phyloP scores from a whole-genome alignment of 371 early-diverging fungal genomes.

The Smittium mucronatum region DNA sequence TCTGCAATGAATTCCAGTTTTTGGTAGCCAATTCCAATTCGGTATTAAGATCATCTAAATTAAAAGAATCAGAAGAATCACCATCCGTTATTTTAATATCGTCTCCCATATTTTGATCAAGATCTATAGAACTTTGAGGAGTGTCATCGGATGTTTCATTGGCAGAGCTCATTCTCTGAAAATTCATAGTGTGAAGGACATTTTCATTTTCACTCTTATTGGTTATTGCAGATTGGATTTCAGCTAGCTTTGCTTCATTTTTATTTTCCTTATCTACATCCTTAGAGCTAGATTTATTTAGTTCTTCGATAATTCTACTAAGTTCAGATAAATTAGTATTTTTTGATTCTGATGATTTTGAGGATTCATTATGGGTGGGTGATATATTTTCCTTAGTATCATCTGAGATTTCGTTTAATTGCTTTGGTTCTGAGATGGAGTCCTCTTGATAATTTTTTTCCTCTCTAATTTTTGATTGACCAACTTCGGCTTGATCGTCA shows the following conservation, averaged over 20 bases:
- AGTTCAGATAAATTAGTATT: neutral
- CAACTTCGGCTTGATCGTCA: constrained; percentile 20
- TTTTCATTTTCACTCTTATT: neutral
- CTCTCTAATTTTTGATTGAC: neutral
- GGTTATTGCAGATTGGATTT: neutral
- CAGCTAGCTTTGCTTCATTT: neutral
- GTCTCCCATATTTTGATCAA: constrained; percentile 5
- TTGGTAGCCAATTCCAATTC: constrained; percentile 38
- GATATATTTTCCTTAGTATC: constrained; percentile 4
- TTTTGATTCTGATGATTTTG: neutral
- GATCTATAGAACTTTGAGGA: neutral
- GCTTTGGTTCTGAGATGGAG: neutral
- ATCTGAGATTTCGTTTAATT: too few species aligned
- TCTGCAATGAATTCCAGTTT: constrained; percentile 36
- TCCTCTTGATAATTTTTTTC: neutral
- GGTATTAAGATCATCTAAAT: constrained; percentile 36
- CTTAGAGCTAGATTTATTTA: neutral
- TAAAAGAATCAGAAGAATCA: constrained; percentile 9
- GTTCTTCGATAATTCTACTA: neutral
- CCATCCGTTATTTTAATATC: neutral
- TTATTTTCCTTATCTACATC: neutral
- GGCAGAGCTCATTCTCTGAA: neutral
- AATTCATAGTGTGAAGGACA: neutral
- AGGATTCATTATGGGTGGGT: constrained; percentile 3
- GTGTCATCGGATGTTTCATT: neutral